Base-by-base conservation (phyloP, 306 rosid species). In the Castanea mollissima region DNA sequence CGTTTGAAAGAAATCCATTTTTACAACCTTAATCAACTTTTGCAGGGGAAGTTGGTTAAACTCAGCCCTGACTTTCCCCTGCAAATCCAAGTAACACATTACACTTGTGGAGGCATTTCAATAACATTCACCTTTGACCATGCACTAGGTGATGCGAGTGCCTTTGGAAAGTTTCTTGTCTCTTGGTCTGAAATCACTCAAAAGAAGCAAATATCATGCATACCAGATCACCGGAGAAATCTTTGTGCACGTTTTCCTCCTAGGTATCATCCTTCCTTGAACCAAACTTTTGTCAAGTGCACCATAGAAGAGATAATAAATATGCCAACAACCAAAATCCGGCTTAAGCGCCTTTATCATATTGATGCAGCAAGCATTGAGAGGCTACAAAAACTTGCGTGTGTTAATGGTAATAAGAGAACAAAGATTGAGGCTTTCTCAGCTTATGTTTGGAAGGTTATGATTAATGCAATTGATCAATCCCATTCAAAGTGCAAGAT, bases 391-490 rank as follows among this genome's bases (percentile, higher is more conserved):
- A 85, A 58, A 12, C 92, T 86, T 21, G 91, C 90, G 41, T 86
- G 90, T 18, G 74, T 13, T 31, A 71, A 84, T 32, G 92, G 94
- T 0, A 68, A 57, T 29, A 79, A 76, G 75, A 86, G 93, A 73
- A 91, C 98, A 73, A 92, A 91, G 76, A 87, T 94, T 32, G 98
- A 92, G 62, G 94, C 98, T 19, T 90, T 94, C 77, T 94, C 97
- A 0, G 94, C 94, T 8, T 87, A 94, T 73, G 85, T 92, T 21
- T 94, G 97, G 97, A 91, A 90, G 80, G 74, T 49, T 51, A 86
- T 94, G 97, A 85, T 80, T 19, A 70, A 57, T 0, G 82, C 90
- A 58, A 68, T 89, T 58, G 92, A 84, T 63, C 58, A 83, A 71
- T 83, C 55, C 31, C 69, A 80, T 76, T 55, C 84, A 19, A 87